phyloP scores from a whole-genome alignment of 1,284 basidiomycete genomes.

The Pascua guehoae region DNA sequence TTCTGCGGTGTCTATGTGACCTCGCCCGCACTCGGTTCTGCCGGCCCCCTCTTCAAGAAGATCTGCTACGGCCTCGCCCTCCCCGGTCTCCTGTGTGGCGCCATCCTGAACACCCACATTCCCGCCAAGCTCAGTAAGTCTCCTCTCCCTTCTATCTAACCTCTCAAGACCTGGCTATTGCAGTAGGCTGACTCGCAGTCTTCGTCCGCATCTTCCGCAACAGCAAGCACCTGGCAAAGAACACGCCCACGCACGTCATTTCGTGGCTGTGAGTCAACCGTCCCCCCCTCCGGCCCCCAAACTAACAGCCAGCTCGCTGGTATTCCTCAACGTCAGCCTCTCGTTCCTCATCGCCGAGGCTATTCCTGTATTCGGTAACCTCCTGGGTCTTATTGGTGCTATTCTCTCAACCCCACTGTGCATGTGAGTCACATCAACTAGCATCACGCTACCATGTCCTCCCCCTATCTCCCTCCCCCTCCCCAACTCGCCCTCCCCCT shows the following conservation, averaged over 20 bases:
- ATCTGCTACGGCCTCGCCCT: slow-evolving; percentile 42
- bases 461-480: too few species aligned
- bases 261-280: neutral
- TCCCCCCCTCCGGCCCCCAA: too few species aligned
- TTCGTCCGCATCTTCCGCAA: slow-evolving; percentile 62
- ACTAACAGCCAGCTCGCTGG: slow-evolving; percentile 12
- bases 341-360: slow-evolving; percentile 19
- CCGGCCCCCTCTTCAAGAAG: slow-evolving; percentile 42
- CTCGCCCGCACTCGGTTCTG: slow-evolving; percentile 43
- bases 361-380: slow-evolving; percentile 24
- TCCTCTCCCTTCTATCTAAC: too few species aligned
- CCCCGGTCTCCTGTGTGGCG: slow-evolving; percentile 33
- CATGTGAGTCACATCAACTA: neutral
- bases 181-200: slow-evolving; percentile 25
- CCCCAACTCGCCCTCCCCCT: too few species aligned
- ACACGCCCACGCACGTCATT: slow-evolving; percentile 54
- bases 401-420: slow-evolving; percentile 18
- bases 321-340: slow-evolving; percentile 20
- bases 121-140: slow-evolving; percentile 55
- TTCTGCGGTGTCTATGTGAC: slow-evolving; percentile 10
- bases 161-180: too few species aligned
- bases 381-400: slow-evolving; percentile 28
- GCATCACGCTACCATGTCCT: too few species aligned
- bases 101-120: slow-evolving; percentile 34
- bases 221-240: slow-evolving; percentile 57